phyloP scores from a whole-genome alignment of 257 asterid genomes.

The Voacanga thouarsii region DNA sequence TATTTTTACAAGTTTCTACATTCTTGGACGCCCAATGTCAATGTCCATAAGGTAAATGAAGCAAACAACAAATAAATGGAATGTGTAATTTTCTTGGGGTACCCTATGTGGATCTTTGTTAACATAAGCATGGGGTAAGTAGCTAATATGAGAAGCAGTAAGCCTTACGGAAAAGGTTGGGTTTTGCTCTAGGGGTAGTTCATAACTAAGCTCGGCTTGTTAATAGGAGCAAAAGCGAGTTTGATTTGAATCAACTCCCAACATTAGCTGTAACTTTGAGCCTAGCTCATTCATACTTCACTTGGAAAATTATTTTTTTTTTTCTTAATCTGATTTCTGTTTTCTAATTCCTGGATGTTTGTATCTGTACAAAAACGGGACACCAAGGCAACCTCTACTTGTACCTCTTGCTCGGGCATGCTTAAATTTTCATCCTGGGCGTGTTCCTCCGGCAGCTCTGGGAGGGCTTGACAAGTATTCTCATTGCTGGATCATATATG shows the following conservation, averaged over 20 bases:
- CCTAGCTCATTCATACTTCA: neutral
- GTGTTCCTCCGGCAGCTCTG: constrained; percentile 82
- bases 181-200: neutral
- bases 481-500: constrained; percentile 91
- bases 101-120: neutral
- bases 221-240: neutral
- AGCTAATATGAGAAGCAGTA: neutral
- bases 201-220: neutral
- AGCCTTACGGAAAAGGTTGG: neutral
- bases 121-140: too few species aligned
- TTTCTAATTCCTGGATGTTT: constrained; percentile 5
- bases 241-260: neutral
- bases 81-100: neutral
- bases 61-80: too few species aligned
- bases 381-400: constrained; percentile 97
- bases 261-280: neutral
- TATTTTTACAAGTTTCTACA: too few species aligned
- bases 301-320: neutral
- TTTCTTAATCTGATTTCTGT: neutral
- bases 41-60: too few species aligned
- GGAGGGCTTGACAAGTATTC: constrained; percentile 89
- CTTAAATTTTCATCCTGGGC: constrained; percentile 56
- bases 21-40: too few species aligned
- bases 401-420: constrained; percentile 93
- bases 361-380: constrained; percentile 60